These are phyloP conservation scores for Chrysanthemum makinoi DNA, from an alignment of 129 eudicot genomes.

Conservation along the genomic window DNA sequence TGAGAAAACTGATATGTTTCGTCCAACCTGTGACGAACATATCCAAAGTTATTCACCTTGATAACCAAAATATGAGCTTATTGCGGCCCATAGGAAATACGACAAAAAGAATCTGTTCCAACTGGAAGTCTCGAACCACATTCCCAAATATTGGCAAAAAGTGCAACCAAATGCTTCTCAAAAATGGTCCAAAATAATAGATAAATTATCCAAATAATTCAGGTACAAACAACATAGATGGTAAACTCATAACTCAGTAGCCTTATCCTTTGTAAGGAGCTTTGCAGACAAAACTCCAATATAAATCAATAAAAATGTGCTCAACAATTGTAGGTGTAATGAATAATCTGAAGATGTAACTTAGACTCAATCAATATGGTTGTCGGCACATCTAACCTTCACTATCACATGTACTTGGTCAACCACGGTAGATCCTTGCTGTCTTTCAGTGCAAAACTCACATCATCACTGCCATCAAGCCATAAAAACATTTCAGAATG, in stretches of 20 bases:
- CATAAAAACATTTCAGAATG: not conserved
- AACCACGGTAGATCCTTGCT: constrained; percentile 87
- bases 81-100: not conserved
- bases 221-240: constrained; percentile 16
- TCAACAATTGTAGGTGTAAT: constrained; percentile 14
- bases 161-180: constrained; percentile 16
- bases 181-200: constrained; percentile 19
- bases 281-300: constrained; percentile 25
- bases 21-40: not conserved
- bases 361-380: not conserved
- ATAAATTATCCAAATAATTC: constrained; percentile 25
- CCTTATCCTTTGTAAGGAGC: constrained; percentile 5
- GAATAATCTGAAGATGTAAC: constrained; percentile 7
- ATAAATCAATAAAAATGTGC: constrained; percentile 20
- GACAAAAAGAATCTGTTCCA: not conserved
- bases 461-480: constrained; percentile 78
- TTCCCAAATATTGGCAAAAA: constrained; percentile 2
- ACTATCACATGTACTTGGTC: constrained; percentile 64
- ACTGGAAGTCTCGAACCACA: not conserved
- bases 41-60: not conserved
- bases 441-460: constrained; percentile 88
- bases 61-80: not conserved
- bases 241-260: constrained; percentile 7
- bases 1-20: no score
- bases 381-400: constrained; percentile 14